Base-by-base conservation (phyloP, 2,329 filamentous ascomycete species). In the Phyllosticta paracitricarpa region DNA sequence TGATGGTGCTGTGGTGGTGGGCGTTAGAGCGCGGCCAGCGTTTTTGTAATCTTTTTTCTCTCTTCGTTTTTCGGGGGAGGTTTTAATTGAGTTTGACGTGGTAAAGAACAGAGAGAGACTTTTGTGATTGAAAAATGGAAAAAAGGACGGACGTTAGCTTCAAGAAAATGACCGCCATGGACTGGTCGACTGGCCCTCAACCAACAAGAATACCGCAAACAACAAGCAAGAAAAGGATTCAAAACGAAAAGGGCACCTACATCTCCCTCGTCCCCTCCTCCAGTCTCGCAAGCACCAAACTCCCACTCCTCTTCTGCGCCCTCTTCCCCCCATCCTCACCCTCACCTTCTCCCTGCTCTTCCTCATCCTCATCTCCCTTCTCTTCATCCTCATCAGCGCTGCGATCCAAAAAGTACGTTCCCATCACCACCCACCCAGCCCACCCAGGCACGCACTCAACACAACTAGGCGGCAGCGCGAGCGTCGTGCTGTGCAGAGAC, bases 381-480 rank as follows among this genome's bases (percentile, higher is more conserved):
- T 70, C 52, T 80, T 80, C 64, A 2, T 22, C 19, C 19, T 22
- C 19, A 22, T 22, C 19, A 22, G 19, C 19, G 19, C 19, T 22
- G 6, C 28, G 28, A 6, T 91, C 78, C 28, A 96, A 80, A 64
- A 88, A 84, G 73, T 97, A 97, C 1, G 92, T 96, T 51, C 92
- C 93, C 56, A 96, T 82, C 0, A 95, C 79, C 66, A 96, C 86
- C 68, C 87, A 84, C 0, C 84, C 75, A 0, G 84, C 82, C 62
- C 84, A 70, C 0, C 74, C 72, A 1, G 85, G 84, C 65, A 84
- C 88, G 68, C 91, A 90, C 63, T 89, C 85, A n/a, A 91, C 79
- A 69, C 89, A 92, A 68, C 88, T 89, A 1, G 89, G 89, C 3
- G 89, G 89, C 0, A 89, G 77, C 58, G 89, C 83, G 22, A 91